Base-by-base conservation (phyloP, 495 filamentous ascomycete genomes). In the Aspergillus heteromorphus region DNA sequence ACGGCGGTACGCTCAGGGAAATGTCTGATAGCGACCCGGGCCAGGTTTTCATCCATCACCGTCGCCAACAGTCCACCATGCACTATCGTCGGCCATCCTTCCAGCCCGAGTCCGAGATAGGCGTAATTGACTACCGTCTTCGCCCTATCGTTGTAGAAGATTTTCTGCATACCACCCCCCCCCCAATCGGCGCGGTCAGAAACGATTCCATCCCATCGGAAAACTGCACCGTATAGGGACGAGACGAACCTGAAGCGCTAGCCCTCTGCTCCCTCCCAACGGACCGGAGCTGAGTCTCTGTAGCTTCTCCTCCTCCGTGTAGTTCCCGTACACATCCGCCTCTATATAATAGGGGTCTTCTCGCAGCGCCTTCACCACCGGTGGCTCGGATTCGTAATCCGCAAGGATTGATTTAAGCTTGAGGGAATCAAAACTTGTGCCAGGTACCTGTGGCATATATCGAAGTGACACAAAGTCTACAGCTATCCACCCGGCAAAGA, bases 41-140 rank as follows among this genome's bases (percentile, higher is more conserved):
- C 73, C 18, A 77, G 58, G 38, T 70, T 66, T 59, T 95, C 89
- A 65, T 89, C 86, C 29, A 92, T 66, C 7, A 91, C 62, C 0
- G 86, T 91, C 4, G 83, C 88, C 34, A 89, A 74, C 2, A 78
- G 75, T 16, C 89, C 89, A 16, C 89, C 89, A 69, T 95, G 89
- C 48, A 86, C 82, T 18, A 90, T 72, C 2, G 79, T 80, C n/a
- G 87, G 88, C 86, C 87, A 92, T 2, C 89, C 88, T 29, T 82
- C 72, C 18, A 84, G 62, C 13, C 73, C 81, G 0, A 64, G 42
- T 27, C 89, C 89, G 38, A 92, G 79, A 64, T 72, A 86, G 16
- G 91, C 72, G 14, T 92, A 65, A 52, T 69, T 78, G 36, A 80
- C 55, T 4, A 79, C 56, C 54, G 69, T 70, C 40, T 74, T 64